Evolutionary conservation across 2,329 filamentous ascomycete species (phyloP).

Genomic region (Talaromyces sp.): DNA sequence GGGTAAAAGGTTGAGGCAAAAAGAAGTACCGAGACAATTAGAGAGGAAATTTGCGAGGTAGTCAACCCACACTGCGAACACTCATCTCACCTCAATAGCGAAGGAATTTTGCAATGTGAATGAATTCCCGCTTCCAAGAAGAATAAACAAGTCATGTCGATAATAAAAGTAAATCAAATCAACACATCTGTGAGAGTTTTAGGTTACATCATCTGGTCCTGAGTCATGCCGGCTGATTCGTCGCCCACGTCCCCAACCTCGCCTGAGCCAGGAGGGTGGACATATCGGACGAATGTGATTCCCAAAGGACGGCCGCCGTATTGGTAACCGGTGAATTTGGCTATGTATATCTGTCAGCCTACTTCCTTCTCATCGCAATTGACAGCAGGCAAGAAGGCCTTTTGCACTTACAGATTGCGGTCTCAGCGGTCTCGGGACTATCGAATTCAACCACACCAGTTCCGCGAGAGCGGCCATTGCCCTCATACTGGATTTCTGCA

Average conservation of each 20-base stretch:
- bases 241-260: conserved; percentile 83
- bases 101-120: background rate
- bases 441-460: conserved; percentile 97
- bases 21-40: background rate
- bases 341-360: conserved; percentile 32
- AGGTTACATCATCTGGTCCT: conserved; percentile 92
- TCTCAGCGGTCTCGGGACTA: conserved; percentile 76
- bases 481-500: conserved; percentile 98
- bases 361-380: background rate
- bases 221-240: conserved; percentile 68
- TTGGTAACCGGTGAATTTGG: conserved; percentile 96
- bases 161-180: background rate
- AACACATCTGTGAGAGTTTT: conserved; percentile 9
- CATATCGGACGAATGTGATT: conserved; percentile 90
- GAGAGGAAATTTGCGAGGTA: background rate
- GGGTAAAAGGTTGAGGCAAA: background rate
- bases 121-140: background rate
- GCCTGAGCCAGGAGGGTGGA: conserved; percentile 60
- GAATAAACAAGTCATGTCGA: background rate
- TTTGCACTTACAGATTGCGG: conserved; percentile 65
- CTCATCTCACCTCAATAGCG: background rate
- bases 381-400: background rate
- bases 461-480: conserved; percentile 89
- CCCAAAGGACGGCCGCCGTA: conserved; percentile 94
- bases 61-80: background rate